phyloP scores from a whole-genome alignment of 2,329 filamentous ascomycete genomes.

The Hymenoscyphus scutula region DNA sequence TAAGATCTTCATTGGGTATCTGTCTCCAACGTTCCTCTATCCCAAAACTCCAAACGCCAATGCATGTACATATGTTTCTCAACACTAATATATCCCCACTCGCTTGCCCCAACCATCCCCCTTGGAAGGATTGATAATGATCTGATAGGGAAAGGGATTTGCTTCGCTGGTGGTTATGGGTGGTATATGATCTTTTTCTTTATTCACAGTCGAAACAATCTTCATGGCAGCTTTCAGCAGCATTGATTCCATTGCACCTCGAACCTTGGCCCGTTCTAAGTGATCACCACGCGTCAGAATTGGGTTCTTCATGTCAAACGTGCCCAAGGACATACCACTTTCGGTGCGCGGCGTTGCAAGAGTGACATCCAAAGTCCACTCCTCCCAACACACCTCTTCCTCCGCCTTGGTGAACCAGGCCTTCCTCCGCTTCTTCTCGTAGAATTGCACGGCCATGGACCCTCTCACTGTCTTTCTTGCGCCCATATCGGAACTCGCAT shows the following conservation, averaged over 20 bases:
- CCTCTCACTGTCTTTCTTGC: conserved; percentile 57
- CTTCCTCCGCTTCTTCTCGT: conserved; percentile 85
- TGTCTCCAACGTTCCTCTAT: conserved; percentile 29
- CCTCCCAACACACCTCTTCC: conserved; percentile 96
- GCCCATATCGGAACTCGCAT: conserved; percentile 50
- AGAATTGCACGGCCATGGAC: conserved; percentile 85
- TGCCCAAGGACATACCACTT: conserved; percentile 58
- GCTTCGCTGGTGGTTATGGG: conserved; percentile 89
- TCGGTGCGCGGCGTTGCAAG: conserved; percentile 87
- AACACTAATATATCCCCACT: conserved; percentile 58
- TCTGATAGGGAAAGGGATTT: conserved; percentile 94
- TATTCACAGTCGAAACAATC: conserved; percentile 82
- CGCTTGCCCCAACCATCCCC: conserved; percentile 74
- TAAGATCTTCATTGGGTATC: conserved; percentile 31
- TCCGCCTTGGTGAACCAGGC: conserved; percentile 73
- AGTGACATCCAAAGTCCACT: conserved; percentile 92
- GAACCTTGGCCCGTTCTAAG: conserved; percentile 80
- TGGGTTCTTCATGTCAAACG: not conserved
- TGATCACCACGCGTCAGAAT: not conserved
- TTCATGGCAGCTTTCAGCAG: conserved; percentile 85
- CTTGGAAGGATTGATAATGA: conserved; percentile 76
- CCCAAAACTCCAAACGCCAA: conserved; percentile 22
- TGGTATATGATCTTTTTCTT: conserved; percentile 92
- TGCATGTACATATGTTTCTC: conserved; percentile 20
- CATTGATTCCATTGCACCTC: conserved; percentile 86